Base-by-base conservation (phyloP, 805 yeast species). In the Saturnispora serradocipensis region DNA sequence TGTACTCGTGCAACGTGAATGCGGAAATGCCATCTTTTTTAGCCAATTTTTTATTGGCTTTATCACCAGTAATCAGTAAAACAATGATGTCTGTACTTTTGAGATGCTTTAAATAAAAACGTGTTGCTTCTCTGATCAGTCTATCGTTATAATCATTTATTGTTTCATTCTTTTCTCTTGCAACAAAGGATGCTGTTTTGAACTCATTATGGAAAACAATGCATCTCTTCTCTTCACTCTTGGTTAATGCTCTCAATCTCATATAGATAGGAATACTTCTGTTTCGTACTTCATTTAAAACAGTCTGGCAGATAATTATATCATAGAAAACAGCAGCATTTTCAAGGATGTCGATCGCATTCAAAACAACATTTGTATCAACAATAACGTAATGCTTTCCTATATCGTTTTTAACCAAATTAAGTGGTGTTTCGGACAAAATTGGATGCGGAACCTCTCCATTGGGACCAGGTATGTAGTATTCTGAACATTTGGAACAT, bases 151-250 rank as follows among this genome's bases (percentile, higher is more conserved):
- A 76, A 67, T 91, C 98, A 62, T 91, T 88, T 56, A 86, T 83
- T 10, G 84, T 62, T 67, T 93, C 97, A 48, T 79, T 78, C 38
- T 72, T 72, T 32, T 69, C 65, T 61, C 97, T 78, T 30, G 72
- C 72, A 4, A 82, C 73, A 64, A 73, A 86, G 0, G 97, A 88
- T 9, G 75, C 78, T 56, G 80, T 78, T 58, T 78, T 78, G 67
- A 89, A 93, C 67, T 91, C 98, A 68, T 93, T 93, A 69, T 93
- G 97, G 68, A 87, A 93, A 2, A 93, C 93, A 36, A 86, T 79
- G 61, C 89, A 88, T 54, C 97, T 74, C 67, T 93, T 93, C 38
- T 78, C 86, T 49, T 82, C 88, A 44, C 78, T 74, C 59, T 86
- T 84, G 30, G 87, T 81, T 18, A 93, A 70, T 2, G 86, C 78